Percentiles rank a stretch among this genome's conserved stretches.
These are phyloP conservation scores for Biscutella auriculata DNA, from an alignment of 441 rosid genomes.

Conservation along the genomic window DNA sequence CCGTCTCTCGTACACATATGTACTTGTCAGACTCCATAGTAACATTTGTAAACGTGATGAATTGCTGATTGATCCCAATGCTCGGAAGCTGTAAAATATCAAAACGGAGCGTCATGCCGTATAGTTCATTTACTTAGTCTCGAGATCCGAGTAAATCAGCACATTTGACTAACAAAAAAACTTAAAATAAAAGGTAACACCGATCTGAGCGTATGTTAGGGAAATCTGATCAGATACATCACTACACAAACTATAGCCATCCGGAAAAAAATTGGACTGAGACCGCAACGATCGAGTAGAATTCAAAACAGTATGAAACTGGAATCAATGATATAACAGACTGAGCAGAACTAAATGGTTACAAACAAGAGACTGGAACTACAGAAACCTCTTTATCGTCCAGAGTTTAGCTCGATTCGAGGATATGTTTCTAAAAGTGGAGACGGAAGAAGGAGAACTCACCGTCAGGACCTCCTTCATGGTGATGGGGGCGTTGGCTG, in stretches of 20 bases:
- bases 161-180: background rate
- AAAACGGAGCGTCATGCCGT: constrained; percentile 22
- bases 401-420: constrained; percentile 16
- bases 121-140: constrained; percentile 17
- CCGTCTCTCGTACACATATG: constrained; percentile 72
- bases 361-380: background rate
- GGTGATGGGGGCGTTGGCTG: constrained; percentile 54
- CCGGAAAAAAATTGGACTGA: background rate
- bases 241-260: background rate
- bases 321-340: constrained; percentile 2
- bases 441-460: background rate
- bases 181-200: background rate
- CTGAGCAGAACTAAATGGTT: background rate
- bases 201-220: constrained; percentile 23
- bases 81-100: constrained; percentile 37
- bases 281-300: background rate
- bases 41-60: constrained; percentile 81
- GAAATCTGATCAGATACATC: constrained; percentile 16
- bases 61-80: constrained; percentile 75
- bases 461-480: constrained; percentile 60
- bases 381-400: background rate
- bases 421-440: background rate
- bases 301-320: background rate
- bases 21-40: constrained; percentile 61
- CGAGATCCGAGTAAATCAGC: constrained; percentile 14